Base-by-base conservation (phyloP, 1,139 yeast species). In the Nakaseomyces bracarensis region DNA sequence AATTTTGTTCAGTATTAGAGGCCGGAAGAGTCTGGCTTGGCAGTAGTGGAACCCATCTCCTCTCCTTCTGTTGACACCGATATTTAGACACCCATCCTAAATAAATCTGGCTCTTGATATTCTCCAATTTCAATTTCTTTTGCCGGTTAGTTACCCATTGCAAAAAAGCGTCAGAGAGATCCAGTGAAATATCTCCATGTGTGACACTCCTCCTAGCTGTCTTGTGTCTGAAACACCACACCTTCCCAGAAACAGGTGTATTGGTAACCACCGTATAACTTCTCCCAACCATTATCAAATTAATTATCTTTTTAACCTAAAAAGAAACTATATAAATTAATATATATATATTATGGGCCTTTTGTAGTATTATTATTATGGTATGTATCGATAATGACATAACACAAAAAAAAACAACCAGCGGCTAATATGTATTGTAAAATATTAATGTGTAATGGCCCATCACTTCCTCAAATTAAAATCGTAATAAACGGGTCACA, bases 281-380 rank as follows among this genome's bases (percentile, higher is more conserved):
- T 21, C 36, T 33, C 27, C 36, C 36, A 4, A 18, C 25, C 36
- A 33, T 33, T n/a, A n/a, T n/a, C n/a, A n/a, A n/a, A n/a, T n/a
- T n/a, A n/a, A n/a, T n/a, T n/a, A n/a, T n/a, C n/a, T n/a, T n/a
- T n/a, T n/a, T n/a, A n/a, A n/a, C n/a, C n/a, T n/a, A n/a, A n/a
- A n/a, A n/a, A n/a, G n/a, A n/a, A n/a, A n/a, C n/a, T n/a, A n/a
- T n/a, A n/a, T n/a, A n/a, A n/a, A n/a, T n/a, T n/a, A n/a, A n/a
- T n/a, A n/a, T n/a, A n/a, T n/a, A n/a, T n/a, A n/a, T n/a, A n/a
- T n/a, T n/a, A n/a, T n/a, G n/a, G n/a, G n/a, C n/a, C n/a, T n/a
- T n/a, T n/a, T n/a, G n/a, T n/a, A n/a, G n/a, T n/a, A n/a, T n/a
- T n/a, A n/a, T n/a, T n/a, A n/a, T n/a, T n/a, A n/a, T n/a, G n/a